These are phyloP conservation scores for Cutaneotrichosporon sp. DNA, from an alignment of 1,284 basidiomycete species.

Conservation along the genomic window DNA sequence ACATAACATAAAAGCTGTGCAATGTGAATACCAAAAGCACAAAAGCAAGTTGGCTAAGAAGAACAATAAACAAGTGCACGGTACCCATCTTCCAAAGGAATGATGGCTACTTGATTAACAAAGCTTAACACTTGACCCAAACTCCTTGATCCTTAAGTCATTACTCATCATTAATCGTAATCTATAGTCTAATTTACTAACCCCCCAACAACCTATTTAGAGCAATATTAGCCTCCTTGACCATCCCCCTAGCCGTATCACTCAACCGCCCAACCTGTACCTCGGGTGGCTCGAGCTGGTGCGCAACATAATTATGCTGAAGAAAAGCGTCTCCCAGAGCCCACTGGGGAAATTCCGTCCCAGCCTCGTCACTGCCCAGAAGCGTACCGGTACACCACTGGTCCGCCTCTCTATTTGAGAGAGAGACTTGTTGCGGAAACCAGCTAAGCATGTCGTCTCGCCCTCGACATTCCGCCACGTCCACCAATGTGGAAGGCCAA, in stretches of 20 bases:
- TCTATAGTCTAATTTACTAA: no score
- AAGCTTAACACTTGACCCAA: no score
- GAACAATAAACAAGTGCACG: no score
- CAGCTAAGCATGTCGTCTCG: neutral
- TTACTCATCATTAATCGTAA: no score
- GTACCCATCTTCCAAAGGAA: no score
- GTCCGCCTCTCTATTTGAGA: neutral
- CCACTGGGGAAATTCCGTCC: slow-evolving; percentile 56
- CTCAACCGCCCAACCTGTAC: neutral
- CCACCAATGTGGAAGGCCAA: neutral
- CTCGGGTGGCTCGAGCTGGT: slow-evolving; percentile 51
- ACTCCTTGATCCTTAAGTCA: no score
- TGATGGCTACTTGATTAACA: no score
- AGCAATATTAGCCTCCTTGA: slow-evolving; percentile 6
- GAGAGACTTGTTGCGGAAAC: neutral
- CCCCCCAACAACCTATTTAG: neutral
- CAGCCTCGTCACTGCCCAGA: neutral
- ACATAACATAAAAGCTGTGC: no score
- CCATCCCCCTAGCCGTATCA: neutral
- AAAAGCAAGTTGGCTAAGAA: no score
- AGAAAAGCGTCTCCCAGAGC: slow-evolving; percentile 95
- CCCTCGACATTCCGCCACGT: neutral
- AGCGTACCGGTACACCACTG: neutral
- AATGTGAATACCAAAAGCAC: no score
- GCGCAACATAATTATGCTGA: slow-evolving; percentile 60